Conservation (phyloP, 2,329 filamentous ascomycete genomes). For the Colletotrichum tofieldiae region DNA sequence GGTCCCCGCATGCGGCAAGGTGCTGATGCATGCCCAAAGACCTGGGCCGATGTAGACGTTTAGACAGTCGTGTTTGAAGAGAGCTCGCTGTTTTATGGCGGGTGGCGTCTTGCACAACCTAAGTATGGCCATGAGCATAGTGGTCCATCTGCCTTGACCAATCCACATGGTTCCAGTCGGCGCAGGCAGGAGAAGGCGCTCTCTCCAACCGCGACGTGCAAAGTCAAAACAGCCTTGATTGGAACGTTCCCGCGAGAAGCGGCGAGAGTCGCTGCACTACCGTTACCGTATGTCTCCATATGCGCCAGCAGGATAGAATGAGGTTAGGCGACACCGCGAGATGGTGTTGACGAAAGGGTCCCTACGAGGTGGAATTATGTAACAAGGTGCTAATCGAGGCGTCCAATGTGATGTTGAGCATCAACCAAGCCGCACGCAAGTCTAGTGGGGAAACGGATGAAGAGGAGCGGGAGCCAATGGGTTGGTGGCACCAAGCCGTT, state of each 20-base stretch:
- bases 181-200: not conserved
- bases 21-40: not conserved
- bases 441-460: slow-evolving; percentile 2
- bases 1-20: not conserved
- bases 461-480: slow-evolving; percentile 11
- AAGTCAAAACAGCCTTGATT: not conserved
- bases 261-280: not conserved
- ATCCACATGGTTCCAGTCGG: not conserved
- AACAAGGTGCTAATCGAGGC: not conserved
- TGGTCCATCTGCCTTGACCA: not conserved
- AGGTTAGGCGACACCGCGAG: not conserved
- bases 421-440: not conserved
- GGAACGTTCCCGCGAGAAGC: not conserved
- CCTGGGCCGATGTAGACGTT: no score
- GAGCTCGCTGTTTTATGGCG: not conserved
- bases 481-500: not conserved
- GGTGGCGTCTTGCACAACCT: no score
- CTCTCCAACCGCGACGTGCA: not conserved
- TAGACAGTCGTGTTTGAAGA: not conserved
- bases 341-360: not conserved
- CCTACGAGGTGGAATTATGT: not conserved
- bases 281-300: not conserved
- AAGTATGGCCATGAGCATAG: not conserved
- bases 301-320: not conserved
- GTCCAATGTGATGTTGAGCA: not conserved